A percentile compares a stretch with the other conserved stretches of the same genome.
These are phyloP conservation scores for Sporothrix globosa DNA, from an alignment of 2,329 filamentous ascomycete genomes.

Conservation along the genomic window DNA sequence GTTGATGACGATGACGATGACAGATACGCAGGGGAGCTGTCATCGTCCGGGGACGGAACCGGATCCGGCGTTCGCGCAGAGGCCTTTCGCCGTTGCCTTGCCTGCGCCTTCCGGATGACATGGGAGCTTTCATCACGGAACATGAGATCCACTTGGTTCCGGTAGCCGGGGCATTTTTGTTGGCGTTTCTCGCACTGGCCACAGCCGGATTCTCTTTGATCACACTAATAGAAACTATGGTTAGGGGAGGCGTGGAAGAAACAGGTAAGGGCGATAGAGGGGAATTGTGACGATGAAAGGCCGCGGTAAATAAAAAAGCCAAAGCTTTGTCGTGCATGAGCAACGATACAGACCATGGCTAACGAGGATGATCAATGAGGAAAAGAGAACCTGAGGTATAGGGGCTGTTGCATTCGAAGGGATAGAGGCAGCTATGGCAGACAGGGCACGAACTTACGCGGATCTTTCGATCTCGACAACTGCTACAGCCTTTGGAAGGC, in stretches of 20 bases:
- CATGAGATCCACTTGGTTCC: constrained; percentile 60
- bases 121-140: constrained; percentile 61
- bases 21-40: constrained; percentile 23
- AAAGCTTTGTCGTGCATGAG: not conserved
- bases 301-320: not conserved
- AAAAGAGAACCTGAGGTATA: not conserved
- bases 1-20: constrained; percentile 29
- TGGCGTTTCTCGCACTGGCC: constrained; percentile 59
- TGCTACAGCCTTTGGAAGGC: constrained; percentile 60
- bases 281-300: not conserved
- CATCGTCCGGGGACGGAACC: constrained; percentile 36
- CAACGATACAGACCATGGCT: not conserved
- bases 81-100: constrained; percentile 41
- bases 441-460: constrained; percentile 50
- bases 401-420: not conserved
- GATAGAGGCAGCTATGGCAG: constrained; percentile 3
- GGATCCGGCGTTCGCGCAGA: constrained; percentile 35
- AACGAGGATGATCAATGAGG: not conserved
- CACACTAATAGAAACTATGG: constrained; percentile 49
- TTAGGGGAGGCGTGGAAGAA: not conserved
- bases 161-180: constrained; percentile 58
- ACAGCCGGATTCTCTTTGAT: constrained; percentile 56
- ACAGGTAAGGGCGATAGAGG: not conserved
- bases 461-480: constrained; percentile 60
- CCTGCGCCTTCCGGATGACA: constrained; percentile 57